Base-by-base conservation (phyloP, 768 basidiomycete species). In the Boletus rubropictus region DNA sequence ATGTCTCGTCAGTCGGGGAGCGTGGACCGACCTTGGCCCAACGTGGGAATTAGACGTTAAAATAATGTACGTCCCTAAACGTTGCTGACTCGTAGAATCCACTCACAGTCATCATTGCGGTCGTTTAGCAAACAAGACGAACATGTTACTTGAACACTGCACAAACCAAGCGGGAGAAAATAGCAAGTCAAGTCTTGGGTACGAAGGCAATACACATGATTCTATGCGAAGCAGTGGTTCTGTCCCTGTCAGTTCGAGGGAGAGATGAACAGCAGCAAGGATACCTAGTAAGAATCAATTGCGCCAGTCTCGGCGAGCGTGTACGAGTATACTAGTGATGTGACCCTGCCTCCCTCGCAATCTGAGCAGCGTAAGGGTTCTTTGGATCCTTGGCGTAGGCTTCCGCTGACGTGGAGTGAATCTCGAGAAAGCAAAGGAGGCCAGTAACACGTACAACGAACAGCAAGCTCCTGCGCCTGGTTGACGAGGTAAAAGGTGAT, bases 281-380 rank as follows among this genome's bases (percentile, higher is more conserved):
- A 17, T 38, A 42, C 52, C 32, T 38, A 49, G 38, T 9, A 10
- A 49, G 33, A 11, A 22, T 20, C 14, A 18, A 28, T 14, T 34
- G 21, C 9, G 14, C 45, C 25, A 24, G 20, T 33, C 18, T 21
- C 18, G 8, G 17, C 3, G n/a, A 35, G 4, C 5, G 3, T 22
- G 29, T 15, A 28, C 28, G 5, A 25, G 32, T 8, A 36, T 38
- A 33, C 54, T 63, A 72, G 31, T 74, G 72, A 40, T 72, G 72
- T n/a, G 58, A 59, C 62, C 84, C 70, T 2, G 56, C 53, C 63
- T 85, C 77, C 63, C 78, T 80, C 44, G 89, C 85, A 47, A 89
- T 79, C 60, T 84, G 77, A 20, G 80, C 81, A 9, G 83, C 84
- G 67, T 89, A 87, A 31, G 88, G 89, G 75, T 91, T 91, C 62